phyloP scores from a whole-genome alignment of 78 protist genomes.

The Dictyostelium citrinum region DNA sequence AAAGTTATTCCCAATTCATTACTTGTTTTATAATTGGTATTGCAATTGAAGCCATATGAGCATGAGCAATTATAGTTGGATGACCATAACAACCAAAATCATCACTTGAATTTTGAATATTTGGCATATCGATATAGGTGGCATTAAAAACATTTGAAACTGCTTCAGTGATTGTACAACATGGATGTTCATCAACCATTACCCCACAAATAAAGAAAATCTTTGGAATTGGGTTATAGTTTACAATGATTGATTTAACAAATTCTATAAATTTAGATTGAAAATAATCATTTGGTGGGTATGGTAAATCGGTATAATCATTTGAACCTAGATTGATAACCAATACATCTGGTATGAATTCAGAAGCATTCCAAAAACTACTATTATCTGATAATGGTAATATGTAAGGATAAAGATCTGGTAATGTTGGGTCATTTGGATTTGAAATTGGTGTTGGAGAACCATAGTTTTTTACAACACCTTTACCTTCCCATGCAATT shows the following conservation, averaged over 20 bases:
- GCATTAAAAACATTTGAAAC: neutral
- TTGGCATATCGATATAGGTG: constrained; percentile 56
- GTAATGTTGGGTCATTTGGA: constrained; percentile 15
- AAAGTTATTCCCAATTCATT: constrained; percentile 30
- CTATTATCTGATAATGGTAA: neutral
- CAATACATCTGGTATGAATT: constrained; percentile 40
- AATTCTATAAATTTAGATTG: constrained; percentile 11
- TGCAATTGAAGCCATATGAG: constrained; percentile 13
- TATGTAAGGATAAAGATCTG: neutral
- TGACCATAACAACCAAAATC: constrained; percentile 73
- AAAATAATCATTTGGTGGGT: constrained; percentile 49
- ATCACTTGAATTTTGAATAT: neutral
- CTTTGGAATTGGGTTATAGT: neutral
- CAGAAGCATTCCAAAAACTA: constrained; percentile 4
- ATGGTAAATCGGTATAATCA: constrained; percentile 56
- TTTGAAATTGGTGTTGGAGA: constrained; percentile 9
- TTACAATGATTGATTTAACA: neutral
- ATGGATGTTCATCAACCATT: constrained; percentile 22
- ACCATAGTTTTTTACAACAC: constrained; percentile 53
- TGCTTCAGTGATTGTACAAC: constrained; percentile 15
- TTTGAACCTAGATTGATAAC: constrained; percentile 74
- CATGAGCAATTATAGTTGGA: constrained; percentile 50
- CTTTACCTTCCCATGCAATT: constrained; percentile 63
- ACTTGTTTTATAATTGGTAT: constrained; percentile 43
- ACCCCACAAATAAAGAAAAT: constrained; percentile 75